Conservation (phyloP, 441 rosid species). For the Jatropha multifida region DNA sequence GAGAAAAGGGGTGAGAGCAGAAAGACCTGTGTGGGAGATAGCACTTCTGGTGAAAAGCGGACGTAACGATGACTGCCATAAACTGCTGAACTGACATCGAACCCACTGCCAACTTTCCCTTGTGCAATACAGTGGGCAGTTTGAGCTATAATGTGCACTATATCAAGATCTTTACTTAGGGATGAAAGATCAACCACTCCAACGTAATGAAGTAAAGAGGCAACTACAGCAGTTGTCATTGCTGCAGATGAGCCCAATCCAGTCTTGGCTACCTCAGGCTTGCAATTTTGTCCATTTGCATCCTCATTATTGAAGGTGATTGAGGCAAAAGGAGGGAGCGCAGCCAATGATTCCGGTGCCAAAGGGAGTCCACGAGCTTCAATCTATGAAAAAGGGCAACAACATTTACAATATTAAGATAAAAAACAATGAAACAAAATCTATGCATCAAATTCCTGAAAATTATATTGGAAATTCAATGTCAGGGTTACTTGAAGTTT, state of each 20-base stretch:
- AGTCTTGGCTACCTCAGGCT: conserved; percentile 98
- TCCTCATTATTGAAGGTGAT: conserved; percentile 79
- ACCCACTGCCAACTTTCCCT: conserved; percentile 99
- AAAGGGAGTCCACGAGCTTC: conserved; percentile 88
- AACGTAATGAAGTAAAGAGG: conserved; percentile 89
- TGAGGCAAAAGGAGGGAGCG: conserved; percentile 82
- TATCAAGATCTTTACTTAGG: conserved; percentile 50
- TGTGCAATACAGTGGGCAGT: conserved; percentile 95
- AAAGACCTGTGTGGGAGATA: conserved; percentile 83
- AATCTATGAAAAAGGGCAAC: conserved; percentile 45
- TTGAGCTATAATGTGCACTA: conserved; percentile 85
- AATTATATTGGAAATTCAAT: neutral
- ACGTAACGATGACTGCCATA: conserved; percentile 95
- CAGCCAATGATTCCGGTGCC: conserved; percentile 73
- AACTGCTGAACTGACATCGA: conserved; percentile 97
- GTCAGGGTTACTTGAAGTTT: neutral
- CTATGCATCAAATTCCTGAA: neutral
- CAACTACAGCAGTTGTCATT: conserved; percentile 94
- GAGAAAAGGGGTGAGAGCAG: conserved; percentile 14
- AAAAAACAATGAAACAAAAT: neutral
- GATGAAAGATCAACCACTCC: conserved; percentile 75
- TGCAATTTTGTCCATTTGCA: conserved; percentile 58
- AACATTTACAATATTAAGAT: neutral
- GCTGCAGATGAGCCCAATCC: conserved; percentile 99
- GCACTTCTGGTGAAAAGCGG: conserved; percentile 89